Evolutionary conservation across 1,139 yeast genomes (phyloP), one percentile per base, ranked within the genome.

Genomic region (Pichia sp.): DNA sequence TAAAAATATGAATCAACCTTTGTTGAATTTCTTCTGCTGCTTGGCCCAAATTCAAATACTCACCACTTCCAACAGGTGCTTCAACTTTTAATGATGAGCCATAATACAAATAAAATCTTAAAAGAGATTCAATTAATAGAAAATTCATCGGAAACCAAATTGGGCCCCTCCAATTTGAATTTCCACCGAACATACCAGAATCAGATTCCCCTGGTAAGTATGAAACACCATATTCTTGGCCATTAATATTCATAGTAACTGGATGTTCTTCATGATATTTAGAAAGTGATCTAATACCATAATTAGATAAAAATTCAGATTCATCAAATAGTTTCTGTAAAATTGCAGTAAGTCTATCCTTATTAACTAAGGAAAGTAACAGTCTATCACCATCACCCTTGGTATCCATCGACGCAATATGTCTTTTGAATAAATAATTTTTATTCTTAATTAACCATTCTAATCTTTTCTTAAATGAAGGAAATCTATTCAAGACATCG

Each of bases 131-230:
- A 45, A 88, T 88, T 38, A 89, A 68, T 50, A 89, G 68, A 63
- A 89, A 89, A 57, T 85, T 88, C 11, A 88, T 87, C 20, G 97
- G 96, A 70, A 89, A 87, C 97, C 97, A 89, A 56, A 89, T 87
- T n/a, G 97, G 96, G 5, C 97, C 97, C 64, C 97, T 74, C 97
- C 97, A 89, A 63, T 88, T 89, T 23, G 96, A 87, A 60, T 89
- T 89, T 51, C 97, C 97, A 43, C 97, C 97, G 72, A 89, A 89
- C 77, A 89, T 76, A 10, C 96, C 96, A 4, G 95, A 82, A 58
- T 87, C 93, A 18, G 95, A 84, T 61, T 89, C 97, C 18, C 95
- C 97, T 2, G 96, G 87, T 45, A 88, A 75, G 62, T 89, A 89
- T 49, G 76, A 78, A 27, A 89, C 95, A 30, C 69, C 68, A 62